Percentiles rank a stretch among this genome's conserved stretches.
These are phyloP conservation scores for Chaetomiaceae sp. DNA, from an alignment of 2,329 filamentous ascomycete genomes.

Conservation along the genomic window DNA sequence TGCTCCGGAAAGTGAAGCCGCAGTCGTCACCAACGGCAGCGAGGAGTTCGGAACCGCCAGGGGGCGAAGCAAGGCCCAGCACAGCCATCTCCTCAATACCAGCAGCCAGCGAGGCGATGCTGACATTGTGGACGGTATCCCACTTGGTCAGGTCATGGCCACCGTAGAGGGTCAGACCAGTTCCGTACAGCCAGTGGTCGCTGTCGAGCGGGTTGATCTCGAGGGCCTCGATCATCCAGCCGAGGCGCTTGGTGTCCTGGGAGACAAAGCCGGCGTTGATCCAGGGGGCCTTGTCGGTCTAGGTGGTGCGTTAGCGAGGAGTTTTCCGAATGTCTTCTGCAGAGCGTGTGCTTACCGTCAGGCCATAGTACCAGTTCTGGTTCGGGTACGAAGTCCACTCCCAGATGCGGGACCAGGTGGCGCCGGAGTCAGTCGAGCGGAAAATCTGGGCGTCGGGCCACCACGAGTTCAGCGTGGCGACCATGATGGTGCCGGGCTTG, in stretches of 20 bases:
- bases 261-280: conserved; percentile 46
- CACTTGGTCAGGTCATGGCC: conserved; percentile 52
- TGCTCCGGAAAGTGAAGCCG: conserved; percentile 45
- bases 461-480: conserved; percentile 54
- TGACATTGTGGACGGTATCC: conserved; percentile 45
- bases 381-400: conserved; percentile 44
- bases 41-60: conserved; percentile 47
- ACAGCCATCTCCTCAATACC: conserved; percentile 53
- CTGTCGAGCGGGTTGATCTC: conserved; percentile 55
- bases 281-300: conserved; percentile 48
- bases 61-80: conserved; percentile 43
- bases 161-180: conserved; percentile 38
- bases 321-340: accelerated
- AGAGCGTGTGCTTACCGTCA: conserved; percentile 16
- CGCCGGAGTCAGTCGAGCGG: conserved; percentile 50
- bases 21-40: conserved; percentile 48
- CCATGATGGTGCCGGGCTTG: conserved; percentile 51
- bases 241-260: conserved; percentile 45
- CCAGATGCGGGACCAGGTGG: conserved; percentile 52
- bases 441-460: conserved; percentile 55
- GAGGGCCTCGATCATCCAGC: conserved; percentile 58
- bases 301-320: conserved; percentile 13
- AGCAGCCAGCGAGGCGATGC: conserved; percentile 46
- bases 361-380: conserved; percentile 41
- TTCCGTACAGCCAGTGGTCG: conserved; percentile 58